Base-by-base conservation (phyloP, 345 rosid species). In the Eucalyptus globulus region DNA sequence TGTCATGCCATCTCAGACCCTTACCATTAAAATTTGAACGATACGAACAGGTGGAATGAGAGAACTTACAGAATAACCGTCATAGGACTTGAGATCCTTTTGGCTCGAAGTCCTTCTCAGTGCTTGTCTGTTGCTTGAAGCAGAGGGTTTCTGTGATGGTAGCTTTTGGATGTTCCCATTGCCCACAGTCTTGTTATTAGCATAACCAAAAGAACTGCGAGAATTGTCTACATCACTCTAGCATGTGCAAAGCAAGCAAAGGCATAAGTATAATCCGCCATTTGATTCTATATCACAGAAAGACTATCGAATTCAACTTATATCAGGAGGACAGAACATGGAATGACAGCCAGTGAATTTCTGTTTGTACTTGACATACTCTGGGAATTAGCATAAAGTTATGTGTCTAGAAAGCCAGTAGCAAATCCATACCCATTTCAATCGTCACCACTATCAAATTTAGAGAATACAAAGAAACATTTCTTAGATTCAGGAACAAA, bases 31-130 rank as follows among this genome's bases (percentile, higher is more conserved):
- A 76, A 40, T 76, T 76, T 11, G 47, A 76, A 40, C 7, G 5
- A 47, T 76, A 76, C 15, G 2, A 40, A 76, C 5, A 76, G 29
- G 47, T 26, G 7, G 2, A 40, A 76, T 76, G 85, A 76, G 47
- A 90, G 60, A 69, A 87, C 99, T 95, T 93, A 97, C 99, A 88
- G 99, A 98, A 91, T 98, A 95, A 89, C 93, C 99, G 87, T 98
- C 99, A 60, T 93, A 95, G 89, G 88, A 90, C 93, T 93, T 97
- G 87, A 96, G 56, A 89, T 97, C 97, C 45, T 91, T 95, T 89
- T 95, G 98, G 94, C 99, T 95, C 37, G 88, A 85, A 91, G 98
- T 94, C 91, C 98, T 95, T 91, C 97, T 91, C 67, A 94, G 91
- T 53, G 92, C 93, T 89, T 92, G 98, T 54, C 92, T 92, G 34